These are phyloP conservation scores for Talaromyces thailandensis DNA, from an alignment of 495 filamentous ascomycete species.

Conservation along the genomic window DNA sequence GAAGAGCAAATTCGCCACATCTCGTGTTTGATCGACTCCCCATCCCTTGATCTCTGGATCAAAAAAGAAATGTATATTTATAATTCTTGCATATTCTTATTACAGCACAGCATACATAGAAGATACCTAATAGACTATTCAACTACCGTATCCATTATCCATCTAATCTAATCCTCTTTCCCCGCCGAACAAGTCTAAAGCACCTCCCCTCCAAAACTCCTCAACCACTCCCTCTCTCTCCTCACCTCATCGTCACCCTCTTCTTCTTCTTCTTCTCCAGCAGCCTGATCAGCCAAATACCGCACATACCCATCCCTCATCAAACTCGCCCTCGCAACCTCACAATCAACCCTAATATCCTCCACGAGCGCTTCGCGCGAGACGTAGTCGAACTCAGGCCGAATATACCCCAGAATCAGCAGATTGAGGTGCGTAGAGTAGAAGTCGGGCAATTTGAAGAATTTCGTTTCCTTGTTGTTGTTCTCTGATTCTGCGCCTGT, in stretches of 20 bases:
- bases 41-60: too few relatives aligned
- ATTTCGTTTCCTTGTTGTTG: conserved; percentile 14
- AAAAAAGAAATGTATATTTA: background rate
- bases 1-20: conserved; percentile 43
- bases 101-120: background rate
- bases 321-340: conserved; percentile 70
- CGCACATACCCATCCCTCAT: conserved; percentile 55
- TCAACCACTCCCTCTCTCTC: conserved; percentile 28
- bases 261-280: conserved; percentile 9
- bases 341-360: conserved; percentile 83
- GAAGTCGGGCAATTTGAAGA: conserved; percentile 58
- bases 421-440: conserved; percentile 74
- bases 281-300: conserved; percentile 36
- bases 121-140: background rate
- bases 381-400: conserved; percentile 82
- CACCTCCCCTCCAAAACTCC: conserved; percentile 18
- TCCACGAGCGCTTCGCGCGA: conserved; percentile 71
- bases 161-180: background rate
- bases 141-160: background rate
- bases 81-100: background rate
- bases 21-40: conserved; percentile 20
- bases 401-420: conserved; percentile 74
- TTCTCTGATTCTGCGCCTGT: background rate
- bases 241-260: conserved; percentile 14
- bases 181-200: background rate